phyloP scores from a whole-genome alignment of 2,329 filamentous ascomycete genomes.

The Ustilaginoidea virens region DNA sequence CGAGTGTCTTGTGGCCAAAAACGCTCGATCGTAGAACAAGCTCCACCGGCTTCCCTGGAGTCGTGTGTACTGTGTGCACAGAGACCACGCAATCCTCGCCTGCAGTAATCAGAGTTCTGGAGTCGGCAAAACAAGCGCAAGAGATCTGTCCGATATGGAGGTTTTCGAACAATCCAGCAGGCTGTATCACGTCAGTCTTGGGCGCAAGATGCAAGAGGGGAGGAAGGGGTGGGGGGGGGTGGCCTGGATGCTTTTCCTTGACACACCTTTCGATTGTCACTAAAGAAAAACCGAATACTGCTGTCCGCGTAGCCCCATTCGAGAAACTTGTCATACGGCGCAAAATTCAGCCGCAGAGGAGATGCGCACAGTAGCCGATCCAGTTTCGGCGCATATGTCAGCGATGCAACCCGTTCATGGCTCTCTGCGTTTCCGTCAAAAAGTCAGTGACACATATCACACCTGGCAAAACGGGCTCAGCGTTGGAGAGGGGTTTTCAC shows the following conservation, averaged over 20 bases:
- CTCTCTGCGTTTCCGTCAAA: conserved; percentile 28
- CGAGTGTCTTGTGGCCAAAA: conserved; percentile 78
- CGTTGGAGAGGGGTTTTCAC: too few relatives aligned
- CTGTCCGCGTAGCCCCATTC: conserved; percentile 95
- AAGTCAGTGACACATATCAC: background rate
- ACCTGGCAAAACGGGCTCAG: conserved; percentile 7
- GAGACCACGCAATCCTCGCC: conserved; percentile 87
- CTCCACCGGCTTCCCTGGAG: conserved; percentile 55
- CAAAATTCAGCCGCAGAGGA: conserved; percentile 73
- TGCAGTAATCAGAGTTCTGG: conserved; percentile 78
- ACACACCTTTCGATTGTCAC: conserved; percentile 59
- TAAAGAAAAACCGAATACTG: conserved; percentile 79
- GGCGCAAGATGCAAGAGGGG: conserved; percentile 3
- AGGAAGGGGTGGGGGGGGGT: too few relatives aligned
- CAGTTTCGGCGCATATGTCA: conserved; percentile 64
- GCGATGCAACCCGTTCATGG: conserved; percentile 63
- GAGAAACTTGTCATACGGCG: conserved; percentile 83
- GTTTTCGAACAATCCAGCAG: conserved; percentile 83
- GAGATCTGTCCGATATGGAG: conserved; percentile 84
- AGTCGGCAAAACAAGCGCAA: conserved; percentile 70
- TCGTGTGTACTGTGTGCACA: conserved; percentile 57
- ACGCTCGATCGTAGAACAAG: conserved; percentile 64
- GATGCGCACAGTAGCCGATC: conserved; percentile 75
- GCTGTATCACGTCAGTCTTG: conserved; percentile 20
- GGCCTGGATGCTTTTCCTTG: too few relatives aligned